Conservation (phyloP, 352 stramenopile species). For the Globisporangium apiculatum region DNA sequence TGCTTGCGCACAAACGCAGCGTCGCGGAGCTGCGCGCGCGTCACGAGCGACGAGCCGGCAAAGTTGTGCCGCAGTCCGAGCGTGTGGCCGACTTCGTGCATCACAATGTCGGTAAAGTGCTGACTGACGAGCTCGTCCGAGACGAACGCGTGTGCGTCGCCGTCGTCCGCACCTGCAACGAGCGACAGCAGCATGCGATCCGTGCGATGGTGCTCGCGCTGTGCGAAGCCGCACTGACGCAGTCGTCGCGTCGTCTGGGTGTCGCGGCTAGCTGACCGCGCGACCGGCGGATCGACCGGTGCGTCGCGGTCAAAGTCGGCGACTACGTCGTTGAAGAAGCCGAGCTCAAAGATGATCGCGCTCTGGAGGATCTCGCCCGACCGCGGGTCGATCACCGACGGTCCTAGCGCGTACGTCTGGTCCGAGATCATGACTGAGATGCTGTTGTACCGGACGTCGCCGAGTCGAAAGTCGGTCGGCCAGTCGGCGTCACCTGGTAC, state of each 20-base stretch:
- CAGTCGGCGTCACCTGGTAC: conserved; percentile 61
- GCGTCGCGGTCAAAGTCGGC: conserved; percentile 42
- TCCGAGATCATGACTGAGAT: conserved; percentile 84
- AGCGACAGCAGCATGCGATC: conserved; percentile 37
- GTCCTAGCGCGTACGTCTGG: conserved; percentile 61
- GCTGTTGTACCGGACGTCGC: conserved; percentile 80
- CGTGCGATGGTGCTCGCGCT: conserved; percentile 24
- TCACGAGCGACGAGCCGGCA: conserved; percentile 42
- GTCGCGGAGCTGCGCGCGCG: conserved; percentile 49
- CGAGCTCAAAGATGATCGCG: conserved; percentile 82
- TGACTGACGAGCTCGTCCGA: conserved; percentile 51
- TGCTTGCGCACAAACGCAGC: conserved; percentile 35
- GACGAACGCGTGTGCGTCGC: conserved; percentile 16
- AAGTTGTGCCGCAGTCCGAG: conserved; percentile 87
- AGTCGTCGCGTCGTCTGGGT: conserved; percentile 4
- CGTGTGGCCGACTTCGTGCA: conserved; percentile 88
- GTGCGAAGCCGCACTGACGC: conserved; percentile 36
- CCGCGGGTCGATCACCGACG: conserved; percentile 63
- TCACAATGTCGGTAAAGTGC: conserved; percentile 72
- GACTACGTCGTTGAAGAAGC: conserved; percentile 74
- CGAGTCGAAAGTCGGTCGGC: conserved; percentile 74
- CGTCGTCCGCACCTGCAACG: conserved; percentile 5
- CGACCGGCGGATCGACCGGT: conserved; percentile 21
- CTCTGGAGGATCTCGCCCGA: conserved; percentile 85
- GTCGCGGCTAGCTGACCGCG: background rate